Evolutionary conservation across 1,139 yeast genomes (phyloP), one percentile per base, ranked within the genome.

Genomic region (Taiozyma sp.): DNA sequence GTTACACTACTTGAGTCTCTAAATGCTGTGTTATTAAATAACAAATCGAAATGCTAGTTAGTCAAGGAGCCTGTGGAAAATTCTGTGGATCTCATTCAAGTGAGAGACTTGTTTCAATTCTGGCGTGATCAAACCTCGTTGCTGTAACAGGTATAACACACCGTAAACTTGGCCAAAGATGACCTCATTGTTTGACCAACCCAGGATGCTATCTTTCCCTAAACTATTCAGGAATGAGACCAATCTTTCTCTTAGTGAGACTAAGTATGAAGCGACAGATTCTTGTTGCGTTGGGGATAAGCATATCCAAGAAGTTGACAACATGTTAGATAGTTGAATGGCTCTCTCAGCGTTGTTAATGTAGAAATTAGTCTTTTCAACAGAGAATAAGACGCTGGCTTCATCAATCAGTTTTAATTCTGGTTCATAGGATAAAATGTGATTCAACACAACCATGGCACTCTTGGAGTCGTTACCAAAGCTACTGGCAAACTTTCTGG

Each of bases 291-390:
- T 57, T 4, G 44, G 45, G 1, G 52, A 10, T 2, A 58, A 19
- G 2, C 32, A n/a, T 1, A 28, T 28, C 46, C 46, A 45, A 5
- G 50, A 29, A n/a, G 44, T 48, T 23, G 49, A 41, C 46, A 65
- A 13, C 59, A 65, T 58, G 10, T 39, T 39, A 8, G 53, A 47
- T 24, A 59, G 41, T 28, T 59, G 59, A 1, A 45, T 5, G 5
- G 57, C 57, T 23, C 60, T 62, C 19, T 72, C 72, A n/a, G 73
- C 61, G 32, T 68, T 70, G 55, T 74, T 73, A 54, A 75, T 65
- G 62, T 75, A 81, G 29, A 80, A 71, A 55, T 81, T 81, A 49
- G 74, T 75, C 60, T 74, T 79, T 58, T 81, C 87, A 4, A 70
- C 61, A 10, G 77, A 74, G 60, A 81, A 81, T 44, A 81, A 61